phyloP scores from a whole-genome alignment of 148 eudicot species.

The Polygonum maritimum region DNA sequence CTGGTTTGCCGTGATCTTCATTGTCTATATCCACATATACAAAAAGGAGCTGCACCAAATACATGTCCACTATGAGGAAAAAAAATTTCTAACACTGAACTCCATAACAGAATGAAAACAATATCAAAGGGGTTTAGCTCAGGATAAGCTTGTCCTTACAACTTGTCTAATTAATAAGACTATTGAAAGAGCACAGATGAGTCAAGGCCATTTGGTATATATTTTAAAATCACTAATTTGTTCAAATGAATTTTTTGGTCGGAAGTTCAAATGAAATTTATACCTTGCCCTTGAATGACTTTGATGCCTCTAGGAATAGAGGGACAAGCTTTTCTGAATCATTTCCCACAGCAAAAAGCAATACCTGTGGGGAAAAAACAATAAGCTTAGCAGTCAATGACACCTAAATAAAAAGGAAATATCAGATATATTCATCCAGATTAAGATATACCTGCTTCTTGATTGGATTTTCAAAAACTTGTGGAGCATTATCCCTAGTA shows the following conservation, averaged over 20 bases:
- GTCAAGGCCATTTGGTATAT: neutral
- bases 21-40: constrained; percentile 61
- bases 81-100: neutral
- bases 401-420: neutral
- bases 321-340: constrained; percentile 32
- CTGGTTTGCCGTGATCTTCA: constrained; percentile 70
- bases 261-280: neutral
- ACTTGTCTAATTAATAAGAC: neutral
- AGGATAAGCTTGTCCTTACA: neutral
- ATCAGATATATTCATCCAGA: neutral
- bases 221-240: neutral
- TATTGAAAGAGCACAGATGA: neutral
- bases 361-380: constrained; percentile 23
- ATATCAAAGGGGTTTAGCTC: neutral
- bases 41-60: constrained; percentile 50
- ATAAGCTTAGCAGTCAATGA: neutral
- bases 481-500: constrained; percentile 57
- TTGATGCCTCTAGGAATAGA: constrained; percentile 62
- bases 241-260: neutral
- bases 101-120: neutral
- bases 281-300: constrained; percentile 74
- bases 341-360: constrained; percentile 47
- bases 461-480: constrained; percentile 61
- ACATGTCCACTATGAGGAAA: neutral
- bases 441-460: constrained; percentile 56